phyloP scores from a whole-genome alignment of 495 filamentous ascomycete genomes.

The Chaetomium tenue region DNA sequence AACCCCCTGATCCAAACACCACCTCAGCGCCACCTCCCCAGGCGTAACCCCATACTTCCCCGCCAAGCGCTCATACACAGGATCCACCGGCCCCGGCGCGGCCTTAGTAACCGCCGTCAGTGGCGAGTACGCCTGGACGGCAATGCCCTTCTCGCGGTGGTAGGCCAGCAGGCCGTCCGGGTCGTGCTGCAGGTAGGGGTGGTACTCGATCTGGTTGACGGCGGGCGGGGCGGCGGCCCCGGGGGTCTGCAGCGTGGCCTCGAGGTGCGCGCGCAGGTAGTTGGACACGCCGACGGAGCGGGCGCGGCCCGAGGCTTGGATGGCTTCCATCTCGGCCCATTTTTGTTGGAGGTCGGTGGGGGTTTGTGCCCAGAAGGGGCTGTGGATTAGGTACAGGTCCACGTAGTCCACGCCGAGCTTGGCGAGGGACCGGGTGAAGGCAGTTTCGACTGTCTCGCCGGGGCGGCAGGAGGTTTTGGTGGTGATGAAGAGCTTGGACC shows the following conservation, averaged over 20 bases:
- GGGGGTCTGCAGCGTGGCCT: slow-evolving; percentile 64
- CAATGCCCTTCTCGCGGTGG: slow-evolving; percentile 66
- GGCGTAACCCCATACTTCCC: slow-evolving; percentile 74
- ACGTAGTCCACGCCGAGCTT: slow-evolving; percentile 78
- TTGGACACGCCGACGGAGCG: slow-evolving; percentile 85
- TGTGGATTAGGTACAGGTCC: slow-evolving; percentile 81
- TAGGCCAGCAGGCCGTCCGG: slow-evolving; percentile 55
- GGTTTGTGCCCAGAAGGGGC: slow-evolving; percentile 64
- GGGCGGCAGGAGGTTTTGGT: slow-evolving; percentile 65
- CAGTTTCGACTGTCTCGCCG: slow-evolving; percentile 56
- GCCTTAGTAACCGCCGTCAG: slow-evolving; percentile 66
- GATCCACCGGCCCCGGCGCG: slow-evolving; percentile 66
- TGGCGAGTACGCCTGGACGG: slow-evolving; percentile 65
- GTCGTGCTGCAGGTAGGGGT: slow-evolving; percentile 80
- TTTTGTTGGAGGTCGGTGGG: slow-evolving; percentile 63
- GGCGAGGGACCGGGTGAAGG: slow-evolving; percentile 69
- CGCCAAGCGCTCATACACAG: slow-evolving; percentile 57
- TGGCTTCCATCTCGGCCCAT: slow-evolving; percentile 76
- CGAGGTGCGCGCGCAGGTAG: slow-evolving; percentile 65
- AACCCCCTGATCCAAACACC: slow-evolving; percentile 76
- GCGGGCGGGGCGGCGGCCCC: slow-evolving; percentile 52
- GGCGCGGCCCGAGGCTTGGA: slow-evolving; percentile 67
- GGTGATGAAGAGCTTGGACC: slow-evolving; percentile 70
- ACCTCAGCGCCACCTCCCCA: slow-evolving; percentile 68
- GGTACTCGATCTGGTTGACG: slow-evolving; percentile 87